Evolutionary conservation across 23 red algal genomes (phyloP), one percentile per base, ranked within the genome.

Genomic region (Gracilariopsis chorda): DNA sequence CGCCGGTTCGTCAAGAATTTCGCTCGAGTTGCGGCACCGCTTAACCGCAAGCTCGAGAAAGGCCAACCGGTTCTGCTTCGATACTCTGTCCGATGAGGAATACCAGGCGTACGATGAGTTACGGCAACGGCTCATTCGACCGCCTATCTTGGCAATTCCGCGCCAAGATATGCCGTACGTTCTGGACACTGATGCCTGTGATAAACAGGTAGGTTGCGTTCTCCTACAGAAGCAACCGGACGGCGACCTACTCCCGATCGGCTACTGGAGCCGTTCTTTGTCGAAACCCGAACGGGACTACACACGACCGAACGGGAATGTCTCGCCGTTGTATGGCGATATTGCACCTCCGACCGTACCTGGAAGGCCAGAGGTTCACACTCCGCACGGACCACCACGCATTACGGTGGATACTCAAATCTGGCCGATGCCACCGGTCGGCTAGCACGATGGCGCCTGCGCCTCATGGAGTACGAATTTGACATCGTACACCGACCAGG

Each of bases 1-100:
- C 60, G 84, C 5, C 60, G 84, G 34, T 89, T 78, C 51, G 84
- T 77, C 6, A 17, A 55, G 16, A 37, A 52, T 28, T 89, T 89
- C 17, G 84, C 84, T 21, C 19, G 21, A 7, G 60, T 89, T 37
- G 84, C 84, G 43, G 56, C 51, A 21, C 57, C 57, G 2, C 27
- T 83, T 17, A 60, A 59, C 10, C 21, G 9, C 12, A 69, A 64
- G 2, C 39, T 79, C 32, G 29, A 79, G 33, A 79, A 55, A 32
- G 4, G 48, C 4, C 42, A 55, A 11, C 74, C 74, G 4, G 41
- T 14, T 32, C 5, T 27, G 39, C 5, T 79, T 52, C 21, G 20
- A 24, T 1, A 43, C 41, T 1, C 7, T 86, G 35, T 23, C 55
- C 41, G 59, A 86, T 42, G 58, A 67, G 34, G 59, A 71, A 55